Evolutionary conservation across 2,329 filamentous ascomycete species (phyloP).

Genomic region (Hypoxylon sp.): DNA sequence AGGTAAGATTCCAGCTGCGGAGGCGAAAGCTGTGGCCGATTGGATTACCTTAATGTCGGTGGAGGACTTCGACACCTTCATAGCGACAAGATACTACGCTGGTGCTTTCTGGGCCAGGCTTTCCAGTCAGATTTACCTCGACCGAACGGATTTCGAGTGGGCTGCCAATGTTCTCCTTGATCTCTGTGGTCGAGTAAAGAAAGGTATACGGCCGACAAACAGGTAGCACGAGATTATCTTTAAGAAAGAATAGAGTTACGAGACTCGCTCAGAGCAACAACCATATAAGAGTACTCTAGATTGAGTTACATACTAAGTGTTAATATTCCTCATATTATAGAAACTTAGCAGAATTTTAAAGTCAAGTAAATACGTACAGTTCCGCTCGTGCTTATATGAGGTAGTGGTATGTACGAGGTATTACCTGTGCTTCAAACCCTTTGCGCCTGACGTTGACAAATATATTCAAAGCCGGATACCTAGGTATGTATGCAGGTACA

Average conservation of each 20-base stretch:
- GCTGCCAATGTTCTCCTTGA: slow-evolving; percentile 47
- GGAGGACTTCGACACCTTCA: slow-evolving; percentile 49
- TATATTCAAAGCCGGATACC: no score
- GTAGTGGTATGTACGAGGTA: no score
- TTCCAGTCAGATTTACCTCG: slow-evolving; percentile 48
- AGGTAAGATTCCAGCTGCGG: slow-evolving; percentile 37
- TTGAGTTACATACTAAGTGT: no score
- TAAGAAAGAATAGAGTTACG: background rate
- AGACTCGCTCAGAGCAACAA: background rate
- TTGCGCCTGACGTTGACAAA: no score
- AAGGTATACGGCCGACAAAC: slow-evolving; percentile 32
- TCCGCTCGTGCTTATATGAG: no score
- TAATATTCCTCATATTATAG: no score
- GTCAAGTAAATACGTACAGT: no score
- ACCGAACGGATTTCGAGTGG: slow-evolving; percentile 48
- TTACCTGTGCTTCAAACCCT: no score
- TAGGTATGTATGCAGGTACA: background rate
- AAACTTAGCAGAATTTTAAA: no score
- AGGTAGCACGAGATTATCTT: background rate
- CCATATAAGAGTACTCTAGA: no score
- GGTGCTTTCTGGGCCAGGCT: slow-evolving; percentile 48
- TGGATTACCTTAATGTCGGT: slow-evolving; percentile 51
- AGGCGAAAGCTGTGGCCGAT: slow-evolving; percentile 45
- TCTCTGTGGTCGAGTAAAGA: slow-evolving; percentile 45
- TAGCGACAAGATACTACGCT: slow-evolving; percentile 48